These are phyloP conservation scores for Annona squamosa DNA, from an alignment of 164 flowering plant genomes.

Conservation along the genomic window DNA sequence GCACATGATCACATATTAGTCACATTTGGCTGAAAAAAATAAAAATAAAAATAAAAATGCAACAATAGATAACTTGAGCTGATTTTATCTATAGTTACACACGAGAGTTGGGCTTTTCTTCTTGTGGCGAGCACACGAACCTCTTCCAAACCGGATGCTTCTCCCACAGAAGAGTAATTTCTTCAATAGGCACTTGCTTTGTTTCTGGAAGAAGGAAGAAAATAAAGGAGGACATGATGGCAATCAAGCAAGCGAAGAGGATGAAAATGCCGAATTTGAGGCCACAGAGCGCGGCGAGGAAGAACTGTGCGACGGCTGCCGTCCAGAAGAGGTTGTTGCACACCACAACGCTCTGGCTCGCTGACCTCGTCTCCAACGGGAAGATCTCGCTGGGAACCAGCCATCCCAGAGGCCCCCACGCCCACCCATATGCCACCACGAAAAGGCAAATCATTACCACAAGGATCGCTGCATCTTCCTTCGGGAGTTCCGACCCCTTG, in stretches of 20 bases:
- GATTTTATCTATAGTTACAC: not conserved
- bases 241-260: constrained; percentile 59
- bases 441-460: constrained; percentile 62
- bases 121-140: constrained; percentile 7
- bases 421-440: constrained; percentile 39
- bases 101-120: not conserved
- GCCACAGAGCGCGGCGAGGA: constrained; percentile 73
- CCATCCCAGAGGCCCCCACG: constrained; percentile 98
- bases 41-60: not conserved
- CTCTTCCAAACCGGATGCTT: constrained; percentile 76
- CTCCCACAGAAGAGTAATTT: constrained; percentile 49
- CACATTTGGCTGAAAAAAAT: not conserved
- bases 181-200: constrained; percentile 90
- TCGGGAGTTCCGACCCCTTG: constrained; percentile 44
- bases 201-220: constrained; percentile 86
- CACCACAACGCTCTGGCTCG: constrained; percentile 87
- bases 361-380: constrained; percentile 84
- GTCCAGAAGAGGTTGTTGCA: constrained; percentile 82
- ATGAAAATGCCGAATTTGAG: constrained; percentile 72
- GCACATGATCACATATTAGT: not conserved
- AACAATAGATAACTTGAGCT: not conserved
- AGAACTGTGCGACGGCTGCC: constrained; percentile 70
- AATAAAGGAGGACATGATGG: constrained; percentile 61
- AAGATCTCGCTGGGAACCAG: constrained; percentile 89
- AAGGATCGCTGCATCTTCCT: constrained; percentile 44